A percentile compares a stretch with the other conserved stretches of the same genome.
Evolutionary conservation across 352 stramenopile species (phyloP).

Genomic region (Phytophthora cryptogea): DNA sequence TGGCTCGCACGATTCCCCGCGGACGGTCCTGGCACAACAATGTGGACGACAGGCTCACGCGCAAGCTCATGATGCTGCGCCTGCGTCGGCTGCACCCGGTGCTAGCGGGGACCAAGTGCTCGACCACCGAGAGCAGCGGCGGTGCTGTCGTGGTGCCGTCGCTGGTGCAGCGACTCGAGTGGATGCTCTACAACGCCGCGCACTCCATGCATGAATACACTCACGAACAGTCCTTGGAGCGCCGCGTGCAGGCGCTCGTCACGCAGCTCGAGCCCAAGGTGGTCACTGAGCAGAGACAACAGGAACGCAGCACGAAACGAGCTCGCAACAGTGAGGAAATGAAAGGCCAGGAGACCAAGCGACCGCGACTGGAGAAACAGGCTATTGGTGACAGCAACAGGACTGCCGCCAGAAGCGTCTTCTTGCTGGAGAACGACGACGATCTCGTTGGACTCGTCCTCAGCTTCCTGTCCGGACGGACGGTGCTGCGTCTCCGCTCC

Average conservation of each 20-base stretch:
- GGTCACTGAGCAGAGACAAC: conserved; percentile 2
- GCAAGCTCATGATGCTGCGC: conserved; percentile 43
- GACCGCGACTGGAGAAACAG: conserved; percentile 7
- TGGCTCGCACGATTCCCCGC: conserved; percentile 7
- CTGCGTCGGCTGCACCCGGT: conserved; percentile 33
- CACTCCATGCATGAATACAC: conserved; percentile 68
- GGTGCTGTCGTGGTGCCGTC: conserved; percentile 22
- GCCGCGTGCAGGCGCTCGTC: conserved; percentile 73
- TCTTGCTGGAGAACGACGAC: conserved; percentile 49
- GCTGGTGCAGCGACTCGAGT: conserved; percentile 70
- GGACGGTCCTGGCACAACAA: conserved; percentile 35
- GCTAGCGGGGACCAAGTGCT: conserved; percentile 24
- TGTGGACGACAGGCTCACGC: conserved; percentile 33
- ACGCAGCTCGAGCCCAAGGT: conserved; percentile 48
- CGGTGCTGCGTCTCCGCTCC: conserved; percentile 39
- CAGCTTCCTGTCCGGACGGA: conserved; percentile 49
- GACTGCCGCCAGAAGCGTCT: conserved; percentile 18
- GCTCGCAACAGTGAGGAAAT: background rate
- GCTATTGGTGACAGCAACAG: background rate
- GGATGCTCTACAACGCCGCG: conserved; percentile 73
- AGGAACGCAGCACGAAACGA: conserved; percentile 19
- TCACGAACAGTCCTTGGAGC: conserved; percentile 64
- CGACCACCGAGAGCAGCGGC: conserved; percentile 5
- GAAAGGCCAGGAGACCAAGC: conserved; percentile 10
- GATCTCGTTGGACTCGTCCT: conserved; percentile 54